Conservation (phyloP, 1,284 basidiomycete species). For the Heliocybe sulcata region DNA sequence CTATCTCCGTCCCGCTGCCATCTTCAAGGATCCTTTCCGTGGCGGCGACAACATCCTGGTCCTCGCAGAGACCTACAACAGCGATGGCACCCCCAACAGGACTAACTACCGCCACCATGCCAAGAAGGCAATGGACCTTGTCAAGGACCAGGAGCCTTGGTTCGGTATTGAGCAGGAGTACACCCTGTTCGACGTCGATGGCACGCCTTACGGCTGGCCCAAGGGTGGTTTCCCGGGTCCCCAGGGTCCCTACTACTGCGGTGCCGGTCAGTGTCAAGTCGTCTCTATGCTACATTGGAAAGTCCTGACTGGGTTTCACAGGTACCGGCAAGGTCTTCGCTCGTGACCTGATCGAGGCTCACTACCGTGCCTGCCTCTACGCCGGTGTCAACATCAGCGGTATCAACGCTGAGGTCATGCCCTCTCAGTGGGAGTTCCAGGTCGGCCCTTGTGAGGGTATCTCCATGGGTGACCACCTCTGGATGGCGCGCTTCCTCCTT, state of each 20-base stretch:
- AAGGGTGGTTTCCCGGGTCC: constrained; percentile 99
- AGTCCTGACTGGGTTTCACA: constrained; percentile 20
- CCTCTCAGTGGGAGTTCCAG: constrained; percentile 99
- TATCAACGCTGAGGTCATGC: constrained; percentile 99
- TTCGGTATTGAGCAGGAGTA: constrained; percentile 99
- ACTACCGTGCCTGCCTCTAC: constrained; percentile 97
- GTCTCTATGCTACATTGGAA: constrained; percentile 4
- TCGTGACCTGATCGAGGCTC: constrained; percentile 98
- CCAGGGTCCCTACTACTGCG: constrained; percentile 99
- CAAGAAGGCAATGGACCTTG: constrained; percentile 90
- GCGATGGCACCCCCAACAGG: constrained; percentile 96
- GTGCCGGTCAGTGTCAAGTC: constrained; percentile 64
- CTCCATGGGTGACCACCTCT: constrained; percentile 97
- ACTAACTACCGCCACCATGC: constrained; percentile 93
- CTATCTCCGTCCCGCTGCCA: constrained; percentile 94
- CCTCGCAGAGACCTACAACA: constrained; percentile 97
- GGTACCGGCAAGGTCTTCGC: constrained; percentile 96
- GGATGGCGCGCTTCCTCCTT: constrained; percentile 94
- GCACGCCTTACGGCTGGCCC: constrained; percentile 93
- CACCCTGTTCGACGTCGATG: constrained; percentile 94
- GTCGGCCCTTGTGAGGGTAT: constrained; percentile 98
- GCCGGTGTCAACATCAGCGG: constrained; percentile 97
- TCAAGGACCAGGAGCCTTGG: constrained; percentile 83
- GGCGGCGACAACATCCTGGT: constrained; percentile 97
- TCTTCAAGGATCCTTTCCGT: constrained; percentile 99